A percentile compares a stretch with the other conserved stretches of the same genome.
These are phyloP conservation scores for Trametes coccinea DNA, from an alignment of 768 basidiomycete species.

Conservation along the genomic window DNA sequence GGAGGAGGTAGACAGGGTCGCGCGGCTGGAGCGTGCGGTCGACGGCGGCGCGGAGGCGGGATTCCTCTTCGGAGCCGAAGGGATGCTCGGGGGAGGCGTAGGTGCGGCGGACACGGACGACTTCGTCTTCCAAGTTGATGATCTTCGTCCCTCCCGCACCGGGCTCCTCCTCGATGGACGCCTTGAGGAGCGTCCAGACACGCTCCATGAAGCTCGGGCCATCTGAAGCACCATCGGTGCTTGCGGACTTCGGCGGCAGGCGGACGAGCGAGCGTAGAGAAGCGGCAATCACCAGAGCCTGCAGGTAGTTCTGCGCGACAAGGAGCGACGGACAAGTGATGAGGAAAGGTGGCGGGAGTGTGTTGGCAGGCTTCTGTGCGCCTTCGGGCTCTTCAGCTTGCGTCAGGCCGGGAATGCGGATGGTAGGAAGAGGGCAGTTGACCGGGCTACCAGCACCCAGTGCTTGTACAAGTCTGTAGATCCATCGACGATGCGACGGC, in stretches of 20 bases:
- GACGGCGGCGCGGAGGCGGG: slow-evolving; percentile 56
- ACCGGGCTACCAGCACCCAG: slow-evolving; percentile 27
- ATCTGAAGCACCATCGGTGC: slow-evolving; percentile 1
- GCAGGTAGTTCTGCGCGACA: slow-evolving; percentile 66
- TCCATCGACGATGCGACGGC: slow-evolving; percentile 21
- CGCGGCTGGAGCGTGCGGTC: slow-evolving; percentile 58
- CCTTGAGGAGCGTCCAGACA: slow-evolving; percentile 63
- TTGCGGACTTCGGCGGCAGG: slow-evolving; percentile 32
- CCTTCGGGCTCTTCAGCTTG: background rate
- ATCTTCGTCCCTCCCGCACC: slow-evolving; percentile 51
- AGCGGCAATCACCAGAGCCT: slow-evolving; percentile 68
- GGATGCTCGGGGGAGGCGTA: slow-evolving; percentile 27
- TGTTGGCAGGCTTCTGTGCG: slow-evolving; percentile 35
- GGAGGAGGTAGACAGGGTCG: slow-evolving; percentile 67
- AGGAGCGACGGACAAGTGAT: slow-evolving; percentile 55
- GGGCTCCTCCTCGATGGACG: slow-evolving; percentile 49
- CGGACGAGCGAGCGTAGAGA: slow-evolving; percentile 58
- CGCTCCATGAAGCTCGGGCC: slow-evolving; percentile 49
- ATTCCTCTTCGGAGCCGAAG: slow-evolving; percentile 44
- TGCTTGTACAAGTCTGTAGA: slow-evolving; percentile 28
- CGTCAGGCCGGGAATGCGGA: slow-evolving; percentile 3
- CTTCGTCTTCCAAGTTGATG: slow-evolving; percentile 72
- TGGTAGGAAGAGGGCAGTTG: slow-evolving; percentile 26
- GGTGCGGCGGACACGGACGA: slow-evolving; percentile 52
- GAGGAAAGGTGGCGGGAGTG: slow-evolving; percentile 66